A percentile compares a stretch with the other conserved stretches of the same genome.
phyloP scores from a whole-genome alignment of 495 filamentous ascomycete species.

The Aspergillus diversus region DNA sequence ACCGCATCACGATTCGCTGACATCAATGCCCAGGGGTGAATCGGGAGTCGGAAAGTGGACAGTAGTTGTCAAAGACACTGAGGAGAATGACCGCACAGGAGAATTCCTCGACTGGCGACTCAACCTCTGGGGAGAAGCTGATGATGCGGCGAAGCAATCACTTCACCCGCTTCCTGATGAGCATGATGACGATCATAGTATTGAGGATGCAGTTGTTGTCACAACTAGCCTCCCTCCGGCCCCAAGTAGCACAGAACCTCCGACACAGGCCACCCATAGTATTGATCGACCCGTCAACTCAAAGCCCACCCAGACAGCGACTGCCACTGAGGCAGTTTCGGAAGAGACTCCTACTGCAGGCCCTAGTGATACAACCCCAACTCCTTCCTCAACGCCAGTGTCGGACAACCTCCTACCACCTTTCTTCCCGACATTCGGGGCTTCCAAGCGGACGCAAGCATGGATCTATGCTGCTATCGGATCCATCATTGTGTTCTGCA shows the following conservation, averaged over 20 bases:
- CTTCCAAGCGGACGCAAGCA: constrained; percentile 82
- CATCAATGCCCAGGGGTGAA: constrained; percentile 70
- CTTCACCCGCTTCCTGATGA: constrained; percentile 83
- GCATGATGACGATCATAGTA: constrained; percentile 81
- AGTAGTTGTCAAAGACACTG: constrained; percentile 84
- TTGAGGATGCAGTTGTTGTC: constrained; percentile 54
- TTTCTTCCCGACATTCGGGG: constrained; percentile 94
- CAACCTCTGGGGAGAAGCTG: constrained; percentile 88
- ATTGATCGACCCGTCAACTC: constrained; percentile 75
- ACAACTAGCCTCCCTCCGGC: constrained; percentile 55
- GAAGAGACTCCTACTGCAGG: constrained; percentile 37
- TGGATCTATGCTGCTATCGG: constrained; percentile 92
- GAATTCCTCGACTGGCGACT: constrained; percentile 91
- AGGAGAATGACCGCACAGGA: constrained; percentile 74
- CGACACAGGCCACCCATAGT: constrained; percentile 66
- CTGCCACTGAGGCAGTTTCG: constrained; percentile 32
- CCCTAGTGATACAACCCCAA: constrained; percentile 40
- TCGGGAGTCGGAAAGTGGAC: constrained; percentile 86
- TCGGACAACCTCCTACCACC: constrained; percentile 73
- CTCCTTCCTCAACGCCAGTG: constrained; percentile 46
- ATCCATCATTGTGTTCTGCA: constrained; percentile 85
- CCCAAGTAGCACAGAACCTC: constrained; percentile 46
- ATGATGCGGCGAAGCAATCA: constrained; percentile 69
- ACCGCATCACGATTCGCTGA: constrained; percentile 19
- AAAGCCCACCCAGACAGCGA: constrained; percentile 52